Percentiles rank a stretch among this genome's conserved stretches.
These are phyloP conservation scores for Solanum neorickii DNA, from an alignment of 257 asterid genomes.

Conservation along the genomic window DNA sequence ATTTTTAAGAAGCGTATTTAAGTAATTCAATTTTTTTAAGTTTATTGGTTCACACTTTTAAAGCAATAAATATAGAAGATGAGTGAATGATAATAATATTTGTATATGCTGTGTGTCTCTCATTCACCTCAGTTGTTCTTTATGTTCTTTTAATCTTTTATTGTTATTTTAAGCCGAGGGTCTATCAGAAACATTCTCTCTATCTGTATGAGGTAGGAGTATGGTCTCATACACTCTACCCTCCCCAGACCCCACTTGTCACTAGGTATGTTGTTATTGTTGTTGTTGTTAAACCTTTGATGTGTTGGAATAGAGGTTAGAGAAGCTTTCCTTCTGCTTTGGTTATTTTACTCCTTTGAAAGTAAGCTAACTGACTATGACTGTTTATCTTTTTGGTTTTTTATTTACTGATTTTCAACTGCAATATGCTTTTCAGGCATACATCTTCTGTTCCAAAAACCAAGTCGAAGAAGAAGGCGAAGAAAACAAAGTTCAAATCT, in stretches of 20 bases:
- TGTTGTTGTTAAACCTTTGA: background rate
- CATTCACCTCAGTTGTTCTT: background rate
- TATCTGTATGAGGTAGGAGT: background rate
- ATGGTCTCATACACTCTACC: background rate
- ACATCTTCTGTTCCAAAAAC: slow-evolving; percentile 30
- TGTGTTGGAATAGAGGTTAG: background rate
- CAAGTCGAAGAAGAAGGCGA: slow-evolving; percentile 74
- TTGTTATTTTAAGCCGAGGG: background rate
- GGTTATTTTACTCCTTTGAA: background rate
- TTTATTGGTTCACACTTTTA: background rate
- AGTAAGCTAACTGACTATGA: background rate
- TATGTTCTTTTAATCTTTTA: background rate
- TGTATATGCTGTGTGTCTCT: background rate
- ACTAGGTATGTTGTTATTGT: background rate
- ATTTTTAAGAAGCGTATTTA: background rate
- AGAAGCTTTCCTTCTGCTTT: background rate
- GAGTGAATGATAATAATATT: background rate
- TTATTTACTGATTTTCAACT: slow-evolving; percentile 3
- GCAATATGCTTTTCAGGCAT: slow-evolving; percentile 35
- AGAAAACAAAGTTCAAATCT: slow-evolving; percentile 86
- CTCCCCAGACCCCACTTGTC: background rate
- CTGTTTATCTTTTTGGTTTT: background rate
- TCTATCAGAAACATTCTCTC: background rate
- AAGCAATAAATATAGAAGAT: background rate
- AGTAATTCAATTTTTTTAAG: background rate